phyloP scores from a whole-genome alignment of 1,139 yeast species.

The Candida sp. region DNA sequence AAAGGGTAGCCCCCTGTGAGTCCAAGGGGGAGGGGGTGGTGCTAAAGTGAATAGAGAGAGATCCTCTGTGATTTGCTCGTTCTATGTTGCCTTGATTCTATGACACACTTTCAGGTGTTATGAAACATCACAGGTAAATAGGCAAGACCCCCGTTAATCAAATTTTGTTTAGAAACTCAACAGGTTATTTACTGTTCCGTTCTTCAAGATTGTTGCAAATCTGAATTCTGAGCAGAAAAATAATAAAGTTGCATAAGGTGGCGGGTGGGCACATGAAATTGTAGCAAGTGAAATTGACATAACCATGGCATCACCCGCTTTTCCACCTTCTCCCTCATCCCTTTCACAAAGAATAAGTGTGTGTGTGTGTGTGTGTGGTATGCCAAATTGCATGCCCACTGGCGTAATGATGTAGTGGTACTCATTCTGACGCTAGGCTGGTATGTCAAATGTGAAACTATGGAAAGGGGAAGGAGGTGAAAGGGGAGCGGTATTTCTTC shows the following conservation, averaged over 20 bases:
- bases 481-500: background rate
- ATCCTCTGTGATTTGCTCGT: background rate
- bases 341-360: background rate
- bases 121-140: background rate
- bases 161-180: constrained; percentile 6
- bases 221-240: background rate
- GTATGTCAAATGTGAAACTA: background rate
- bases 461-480: background rate
- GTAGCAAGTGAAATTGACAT: background rate
- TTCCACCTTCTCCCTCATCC: background rate
- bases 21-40: no score
- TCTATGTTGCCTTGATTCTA: no score
- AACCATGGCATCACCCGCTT: background rate
- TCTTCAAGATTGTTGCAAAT: constrained; percentile 2
- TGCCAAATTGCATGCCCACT: no score
- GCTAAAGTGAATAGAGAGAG: no score
- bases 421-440: background rate
- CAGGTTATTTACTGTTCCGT: background rate
- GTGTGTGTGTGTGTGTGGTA: no score
- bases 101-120: background rate
- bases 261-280: background rate
- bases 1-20: background rate
- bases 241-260: background rate
- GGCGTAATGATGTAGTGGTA: no score
- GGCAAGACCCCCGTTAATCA: background rate